Evolutionary conservation across 306 rosid genomes (phyloP).

Genomic region (Acmispon strigosus): DNA sequence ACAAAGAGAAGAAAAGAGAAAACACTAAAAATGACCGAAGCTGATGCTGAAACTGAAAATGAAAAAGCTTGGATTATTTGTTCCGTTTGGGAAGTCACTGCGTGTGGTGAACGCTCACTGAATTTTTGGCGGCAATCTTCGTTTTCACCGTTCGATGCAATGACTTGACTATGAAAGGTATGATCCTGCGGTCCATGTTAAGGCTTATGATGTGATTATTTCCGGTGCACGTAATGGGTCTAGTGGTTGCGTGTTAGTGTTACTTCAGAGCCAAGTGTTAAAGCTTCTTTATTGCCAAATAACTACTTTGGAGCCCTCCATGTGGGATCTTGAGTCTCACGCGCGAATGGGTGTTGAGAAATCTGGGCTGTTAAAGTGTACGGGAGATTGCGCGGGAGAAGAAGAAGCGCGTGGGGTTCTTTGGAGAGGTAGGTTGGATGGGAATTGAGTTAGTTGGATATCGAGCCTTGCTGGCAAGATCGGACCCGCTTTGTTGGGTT

Average conservation of each 20-base stretch:
- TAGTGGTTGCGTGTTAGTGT: constrained; percentile 32
- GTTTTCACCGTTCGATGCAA: neutral
- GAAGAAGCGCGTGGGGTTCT: neutral
- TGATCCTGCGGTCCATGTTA: neutral
- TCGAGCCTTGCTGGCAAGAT: constrained; percentile 8
- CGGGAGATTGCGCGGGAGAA: neutral
- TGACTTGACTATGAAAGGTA: neutral
- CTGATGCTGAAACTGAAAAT: constrained; percentile 20
- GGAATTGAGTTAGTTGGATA: constrained; percentile 1
- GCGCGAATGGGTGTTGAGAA: neutral
- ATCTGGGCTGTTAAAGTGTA: neutral
- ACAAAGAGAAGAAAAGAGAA: neutral
- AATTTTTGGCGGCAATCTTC: neutral
- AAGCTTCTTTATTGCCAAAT: constrained; percentile 24
- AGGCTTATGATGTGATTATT: neutral
- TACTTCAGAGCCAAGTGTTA: constrained; percentile 52
- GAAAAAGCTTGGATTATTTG: constrained; percentile 19
- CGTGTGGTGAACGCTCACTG: neutral
- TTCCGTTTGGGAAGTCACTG: neutral
- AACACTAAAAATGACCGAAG: neutral
- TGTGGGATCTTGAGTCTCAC: neutral
- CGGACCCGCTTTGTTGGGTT: neutral
- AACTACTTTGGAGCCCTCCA: neutral
- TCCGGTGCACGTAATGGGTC: neutral
- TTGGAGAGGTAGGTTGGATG: neutral